phyloP scores from a whole-genome alignment of 2,329 filamentous ascomycete genomes.

The Juglanconis oblonga region DNA sequence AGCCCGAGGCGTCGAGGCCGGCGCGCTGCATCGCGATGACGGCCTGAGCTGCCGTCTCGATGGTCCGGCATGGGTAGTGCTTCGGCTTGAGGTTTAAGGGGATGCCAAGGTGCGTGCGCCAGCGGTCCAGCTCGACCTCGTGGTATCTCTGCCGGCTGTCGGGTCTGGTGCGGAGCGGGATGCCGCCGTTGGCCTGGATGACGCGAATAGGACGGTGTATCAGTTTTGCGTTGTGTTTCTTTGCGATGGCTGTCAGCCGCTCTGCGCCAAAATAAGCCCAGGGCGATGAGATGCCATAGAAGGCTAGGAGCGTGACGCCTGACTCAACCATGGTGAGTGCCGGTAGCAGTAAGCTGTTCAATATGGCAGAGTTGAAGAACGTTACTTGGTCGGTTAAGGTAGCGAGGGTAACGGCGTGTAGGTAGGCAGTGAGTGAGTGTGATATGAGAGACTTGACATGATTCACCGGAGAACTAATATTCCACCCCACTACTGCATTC shows the following conservation, averaged over 20 bases:
- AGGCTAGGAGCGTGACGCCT: background rate
- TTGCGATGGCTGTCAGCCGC: background rate
- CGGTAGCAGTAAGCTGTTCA: no score
- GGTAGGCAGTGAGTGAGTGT: no score
- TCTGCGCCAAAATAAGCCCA: conserved; percentile 10
- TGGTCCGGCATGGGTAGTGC: conserved; percentile 3
- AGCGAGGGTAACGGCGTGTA: no score
- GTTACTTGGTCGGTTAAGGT: no score
- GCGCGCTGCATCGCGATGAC: conserved; percentile 5
- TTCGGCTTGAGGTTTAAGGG: conserved; percentile 5
- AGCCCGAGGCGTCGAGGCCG: background rate
- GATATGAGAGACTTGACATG: no score
- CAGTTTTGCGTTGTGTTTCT: background rate
- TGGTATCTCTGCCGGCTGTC: conserved; percentile 9
- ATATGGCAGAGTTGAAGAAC: no score
- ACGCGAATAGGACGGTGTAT: conserved; percentile 7
- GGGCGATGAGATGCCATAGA: conserved; percentile 10
- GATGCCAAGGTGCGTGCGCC: background rate
- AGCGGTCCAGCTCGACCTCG: conserved; percentile 8
- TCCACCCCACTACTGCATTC: no score
- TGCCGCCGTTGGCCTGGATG: conserved; percentile 7
- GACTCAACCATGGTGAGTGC: background rate
- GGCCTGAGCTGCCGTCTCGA: conserved; percentile 6
- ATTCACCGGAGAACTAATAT: no score
- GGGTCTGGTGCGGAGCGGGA: conserved; percentile 3